Evolutionary conservation across 1,284 basidiomycete species (phyloP), one percentile per base, ranked within the genome.

Genomic region (Papiliotrema laurentii): DNA sequence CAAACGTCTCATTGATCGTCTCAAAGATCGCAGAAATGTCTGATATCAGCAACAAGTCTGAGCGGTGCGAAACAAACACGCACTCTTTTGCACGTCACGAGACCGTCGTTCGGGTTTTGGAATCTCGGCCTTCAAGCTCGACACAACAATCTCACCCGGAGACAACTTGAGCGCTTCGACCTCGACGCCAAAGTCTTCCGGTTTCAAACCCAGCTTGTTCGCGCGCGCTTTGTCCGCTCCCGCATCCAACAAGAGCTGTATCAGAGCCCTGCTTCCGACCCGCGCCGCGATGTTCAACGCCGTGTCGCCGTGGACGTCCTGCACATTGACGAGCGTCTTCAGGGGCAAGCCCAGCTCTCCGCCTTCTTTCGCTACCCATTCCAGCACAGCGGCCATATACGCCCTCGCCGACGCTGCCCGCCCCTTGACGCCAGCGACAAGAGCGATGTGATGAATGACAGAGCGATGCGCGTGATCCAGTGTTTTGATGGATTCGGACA

Each of bases 221-320:
- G 87, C 81, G 51, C 91, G 78, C 60, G 84, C 81, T 63, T 88
- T 85, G 72, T 97, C 93, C 2, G 94, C 96, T 7, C 92, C 92
- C 6, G 92, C 89, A 62, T 97, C 93, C 52, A 99, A 67, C 53
- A 98, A 75, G 22, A 90, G 86, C 60, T 86, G 79, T 18, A 97
- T 90, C 55, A 98, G 75, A 56, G 86, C 84, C 53, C 86, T 81
- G 71, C 93, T 97, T 2, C 96, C 96, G 0, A 97, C 85, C 44
- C 96, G 78, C 0, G 96, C 93, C 13, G 93, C 90, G 58, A 97
- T 89, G 72, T 94, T 96, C 58, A 99, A 73, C 4, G 92, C 89
- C 0, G 96, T 97, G 68, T 99, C 96, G 1, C 96, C 96, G 69
- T 97, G 86, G 56, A 90, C 84, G 69, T 99, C 96, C 73, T 93